These are phyloP conservation scores for Vicia faba DNA, from an alignment of 306 rosid species.

Conservation along the genomic window DNA sequence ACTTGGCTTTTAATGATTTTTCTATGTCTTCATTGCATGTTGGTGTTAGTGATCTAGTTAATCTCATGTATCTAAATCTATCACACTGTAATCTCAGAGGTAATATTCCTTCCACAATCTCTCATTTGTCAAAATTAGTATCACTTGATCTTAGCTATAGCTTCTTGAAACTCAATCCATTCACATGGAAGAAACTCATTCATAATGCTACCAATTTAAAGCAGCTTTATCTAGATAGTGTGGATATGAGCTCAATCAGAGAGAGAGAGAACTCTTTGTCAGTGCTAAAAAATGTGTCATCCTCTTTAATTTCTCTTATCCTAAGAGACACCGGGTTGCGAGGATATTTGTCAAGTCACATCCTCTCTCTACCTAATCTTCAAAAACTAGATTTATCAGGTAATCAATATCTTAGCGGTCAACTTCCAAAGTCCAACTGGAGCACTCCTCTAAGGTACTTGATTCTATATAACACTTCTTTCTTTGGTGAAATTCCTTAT, in stretches of 20 bases:
- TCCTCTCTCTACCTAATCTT: conserved; percentile 18
- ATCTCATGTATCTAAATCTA: background rate
- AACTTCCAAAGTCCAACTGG: conserved; percentile 40
- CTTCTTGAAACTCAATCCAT: background rate
- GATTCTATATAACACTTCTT: background rate
- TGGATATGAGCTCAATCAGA: background rate
- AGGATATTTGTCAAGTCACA: background rate
- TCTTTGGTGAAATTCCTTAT: background rate
- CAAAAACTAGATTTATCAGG: background rate
- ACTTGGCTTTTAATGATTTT: background rate
- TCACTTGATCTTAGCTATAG: background rate
- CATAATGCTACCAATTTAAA: background rate
- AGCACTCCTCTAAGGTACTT: conserved; percentile 10
- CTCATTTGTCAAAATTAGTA: background rate
- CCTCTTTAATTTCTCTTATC: background rate
- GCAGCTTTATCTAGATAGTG: background rate
- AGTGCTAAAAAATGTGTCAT: background rate
- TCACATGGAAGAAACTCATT: background rate
- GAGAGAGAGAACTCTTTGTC: background rate
- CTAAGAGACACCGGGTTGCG: background rate
- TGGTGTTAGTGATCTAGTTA: background rate
- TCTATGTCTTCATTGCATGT: background rate
- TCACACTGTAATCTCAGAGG: background rate
- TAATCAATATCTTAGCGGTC: background rate
- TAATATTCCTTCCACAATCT: background rate